These are phyloP conservation scores for Aspergillus coremiiformis DNA, from an alignment of 495 filamentous ascomycete species.

Conservation along the genomic window DNA sequence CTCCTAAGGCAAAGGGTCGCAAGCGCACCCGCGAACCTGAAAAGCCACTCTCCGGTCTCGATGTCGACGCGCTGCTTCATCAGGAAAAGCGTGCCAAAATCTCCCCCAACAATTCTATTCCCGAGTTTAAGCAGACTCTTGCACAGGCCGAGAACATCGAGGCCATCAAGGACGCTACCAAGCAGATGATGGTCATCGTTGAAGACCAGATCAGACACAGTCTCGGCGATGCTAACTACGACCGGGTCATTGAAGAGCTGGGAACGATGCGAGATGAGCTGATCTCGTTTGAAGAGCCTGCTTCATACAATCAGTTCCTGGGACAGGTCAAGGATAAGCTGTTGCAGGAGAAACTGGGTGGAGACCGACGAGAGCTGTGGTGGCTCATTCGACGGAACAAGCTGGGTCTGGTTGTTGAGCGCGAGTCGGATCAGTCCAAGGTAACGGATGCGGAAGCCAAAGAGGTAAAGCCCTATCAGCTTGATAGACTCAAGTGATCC, in stretches of 20 bases:
- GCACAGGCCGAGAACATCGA: conserved; percentile 52
- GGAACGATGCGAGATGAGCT: conserved; percentile 72
- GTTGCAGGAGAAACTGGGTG: conserved; percentile 63
- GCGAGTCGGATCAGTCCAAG: conserved; percentile 50
- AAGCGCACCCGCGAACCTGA: conserved; percentile 60
- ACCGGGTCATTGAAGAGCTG: conserved; percentile 66
- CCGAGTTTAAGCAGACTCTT: conserved; percentile 83
- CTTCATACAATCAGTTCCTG: conserved; percentile 69
- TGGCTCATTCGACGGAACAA: conserved; percentile 56
- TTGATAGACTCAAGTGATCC: background rate
- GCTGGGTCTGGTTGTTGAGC: conserved; percentile 67
- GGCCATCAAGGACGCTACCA: conserved; percentile 57
- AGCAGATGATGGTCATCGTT: conserved; percentile 68
- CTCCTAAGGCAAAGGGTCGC: conserved; percentile 71
- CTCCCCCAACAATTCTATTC: conserved; percentile 72
- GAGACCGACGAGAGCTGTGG: conserved; percentile 80
- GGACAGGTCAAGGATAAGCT: conserved; percentile 64
- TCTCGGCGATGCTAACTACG: conserved; percentile 68
- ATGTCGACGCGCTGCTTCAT: conserved; percentile 70
- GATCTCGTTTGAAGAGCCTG: conserved; percentile 66
- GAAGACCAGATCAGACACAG: conserved; percentile 60
- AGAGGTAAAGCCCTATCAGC: conserved; percentile 35
- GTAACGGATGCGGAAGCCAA: conserved; percentile 63
- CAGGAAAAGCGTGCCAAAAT: conserved; percentile 57
- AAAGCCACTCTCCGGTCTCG: conserved; percentile 85